Base-by-base conservation (phyloP, 108 stramenopile genomes). In the Fragilaria radians region DNA sequence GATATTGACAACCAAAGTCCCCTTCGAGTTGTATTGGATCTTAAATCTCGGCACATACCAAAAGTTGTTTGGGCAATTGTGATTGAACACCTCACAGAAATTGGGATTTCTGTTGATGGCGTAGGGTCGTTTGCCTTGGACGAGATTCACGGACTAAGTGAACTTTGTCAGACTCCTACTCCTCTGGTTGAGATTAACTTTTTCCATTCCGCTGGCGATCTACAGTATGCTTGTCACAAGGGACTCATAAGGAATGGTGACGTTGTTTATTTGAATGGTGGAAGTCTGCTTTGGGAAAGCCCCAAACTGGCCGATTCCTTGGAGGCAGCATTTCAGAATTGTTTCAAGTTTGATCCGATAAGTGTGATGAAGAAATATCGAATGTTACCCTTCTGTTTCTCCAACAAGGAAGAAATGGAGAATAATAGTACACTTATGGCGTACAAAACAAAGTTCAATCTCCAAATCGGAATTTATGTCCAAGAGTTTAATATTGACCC, bases 401-500 rank as follows among this genome's bases (percentile, higher is more conserved):
- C 36, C 11, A 42, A 42, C 14, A 14, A 11, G 7, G 36, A 42
- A 11, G 36, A 42, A 7, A n/a, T n/a, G n/a, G 14, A 42, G 14
- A 11, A 7, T 14, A 7, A 42, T 11, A 83, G 85, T 42, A 85
- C 88, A 1, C 62, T 89, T 48, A 77, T 82, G 63, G 64, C 81
- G 3, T 93, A 89, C 68, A 84, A 86, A 74, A 65, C 73, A 18
- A 68, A 66, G 30, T 93, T 71, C 48, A 52, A 73, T 52, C 75
- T 93, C 17, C 72, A 67, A 1, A 85, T 93, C 34, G 91, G 91
- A 23, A 23, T 93, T 32, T 93, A 93, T 57, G 70, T 73, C 26
- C 91, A 93, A 60, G 91, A 93, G 70, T 93, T 89, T 61, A 72
- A 85, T 31, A 83, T 93, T 47, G 91, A 93, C 62, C 84, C 85